Base-by-base conservation (phyloP, 352 stramenopile genomes). In the Phytophthora hibernalis region DNA sequence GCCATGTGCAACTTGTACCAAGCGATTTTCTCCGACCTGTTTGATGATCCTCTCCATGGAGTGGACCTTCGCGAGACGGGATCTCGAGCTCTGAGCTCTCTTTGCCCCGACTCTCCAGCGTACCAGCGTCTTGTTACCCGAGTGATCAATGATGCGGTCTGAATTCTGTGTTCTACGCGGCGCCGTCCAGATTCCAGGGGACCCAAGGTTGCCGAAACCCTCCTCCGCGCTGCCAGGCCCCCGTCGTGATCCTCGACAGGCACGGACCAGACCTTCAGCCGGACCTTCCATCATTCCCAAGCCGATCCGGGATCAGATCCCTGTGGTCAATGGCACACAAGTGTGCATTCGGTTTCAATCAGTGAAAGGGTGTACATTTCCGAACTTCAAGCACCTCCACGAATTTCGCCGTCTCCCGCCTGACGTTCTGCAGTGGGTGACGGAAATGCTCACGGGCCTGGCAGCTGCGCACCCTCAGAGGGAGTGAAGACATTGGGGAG, bases 1-100 rank as follows among this genome's bases (percentile, higher is more conserved):
- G 48, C 30, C n/a, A 42, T 43, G 26, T 55, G 48, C 48, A 55
- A 55, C 11, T 16, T 55, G 30, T 55, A 55, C n/a, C 37, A 22
- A 44, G 37, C 37, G 2, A 10, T 44, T 18, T 44, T 44, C 37
- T 44, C 16, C 1, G 28, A 18, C 2, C n/a, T 55, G 4, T 55
- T 28, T n/a, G 30, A 44, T 0, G 48, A 55, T 7, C 7, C 43
- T 13, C 5, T 54, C 7, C 48, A 54, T 28, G 26, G 48, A 0
- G 28, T 28, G 8, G 26, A 54, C 15, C 15, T 38, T 6, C 16
- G 26, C 16, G 16, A 28, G 4, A 15, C 18, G 7, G 16, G 4
- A 8, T 9, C 15, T 12, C 26, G 28, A 30, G 26, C 48, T 20
- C 48, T 54, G 16, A 12, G n/a, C 15, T 38, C 48, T 7, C 48